phyloP scores from a whole-genome alignment of 2,329 filamentous ascomycete genomes.

The Colletotrichum costaricense region DNA sequence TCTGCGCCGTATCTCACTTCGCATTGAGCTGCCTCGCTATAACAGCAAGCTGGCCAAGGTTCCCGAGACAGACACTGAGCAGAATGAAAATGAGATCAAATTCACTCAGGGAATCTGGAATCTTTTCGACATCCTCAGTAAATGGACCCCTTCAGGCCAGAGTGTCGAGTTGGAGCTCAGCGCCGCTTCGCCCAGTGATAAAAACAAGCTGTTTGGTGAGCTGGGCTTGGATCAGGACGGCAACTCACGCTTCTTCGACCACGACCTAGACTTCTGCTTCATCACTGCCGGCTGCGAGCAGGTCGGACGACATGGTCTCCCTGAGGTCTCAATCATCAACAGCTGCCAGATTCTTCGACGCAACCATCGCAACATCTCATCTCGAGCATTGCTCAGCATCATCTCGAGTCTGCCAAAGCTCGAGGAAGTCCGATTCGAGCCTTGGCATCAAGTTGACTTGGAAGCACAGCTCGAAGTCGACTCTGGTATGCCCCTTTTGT shows the following conservation, averaged over 20 bases:
- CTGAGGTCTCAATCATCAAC: conserved; percentile 37
- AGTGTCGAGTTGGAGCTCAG: conserved; percentile 41
- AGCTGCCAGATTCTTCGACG: conserved; percentile 37
- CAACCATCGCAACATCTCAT: conserved; percentile 39
- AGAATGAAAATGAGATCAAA: conserved; percentile 40
- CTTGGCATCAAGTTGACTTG: conserved; percentile 37
- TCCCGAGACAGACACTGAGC: conserved; percentile 40
- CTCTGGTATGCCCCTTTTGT: conserved; percentile 19
- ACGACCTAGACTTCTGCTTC: conserved; percentile 38
- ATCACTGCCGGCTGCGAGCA: conserved; percentile 36
- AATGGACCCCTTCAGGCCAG: conserved; percentile 36
- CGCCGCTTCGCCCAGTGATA: conserved; percentile 40
- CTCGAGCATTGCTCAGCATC: conserved; percentile 37
- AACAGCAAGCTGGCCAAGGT: conserved; percentile 29
- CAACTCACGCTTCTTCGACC: conserved; percentile 41
- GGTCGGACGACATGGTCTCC: conserved; percentile 37
- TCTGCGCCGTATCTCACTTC: conserved; percentile 39
- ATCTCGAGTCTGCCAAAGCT: conserved; percentile 38
- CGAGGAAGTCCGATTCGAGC: conserved; percentile 37
- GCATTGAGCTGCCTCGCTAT: conserved; percentile 40
- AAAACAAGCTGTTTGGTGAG: conserved; percentile 36
- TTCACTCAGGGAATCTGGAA: conserved; percentile 41
- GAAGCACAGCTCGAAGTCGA: conserved; percentile 36
- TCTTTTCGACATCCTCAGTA: conserved; percentile 39
- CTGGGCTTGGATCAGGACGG: conserved; percentile 39